These are phyloP conservation scores for Pisolithus orientalis DNA, from an alignment of 768 basidiomycete genomes.

Conservation along the genomic window DNA sequence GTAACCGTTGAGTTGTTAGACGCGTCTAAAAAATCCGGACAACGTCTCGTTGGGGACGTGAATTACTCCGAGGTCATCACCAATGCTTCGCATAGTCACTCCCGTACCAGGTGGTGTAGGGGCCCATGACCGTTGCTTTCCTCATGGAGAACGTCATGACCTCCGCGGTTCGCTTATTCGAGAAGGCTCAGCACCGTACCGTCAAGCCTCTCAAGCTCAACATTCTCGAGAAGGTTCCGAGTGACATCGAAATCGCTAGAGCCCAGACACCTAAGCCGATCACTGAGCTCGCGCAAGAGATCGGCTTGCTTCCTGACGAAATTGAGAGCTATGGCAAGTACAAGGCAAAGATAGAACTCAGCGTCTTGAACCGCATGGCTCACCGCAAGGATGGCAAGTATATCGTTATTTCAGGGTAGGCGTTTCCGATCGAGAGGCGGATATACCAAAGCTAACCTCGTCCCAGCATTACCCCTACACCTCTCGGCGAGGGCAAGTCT, in stretches of 20 bases:
- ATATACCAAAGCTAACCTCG: slow-evolving; percentile 8
- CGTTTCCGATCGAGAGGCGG: not conserved
- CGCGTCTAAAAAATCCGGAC: slow-evolving; percentile 86
- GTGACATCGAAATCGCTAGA: slow-evolving; percentile 94
- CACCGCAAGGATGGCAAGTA: slow-evolving; percentile 93
- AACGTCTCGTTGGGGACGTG: slow-evolving; percentile 94
- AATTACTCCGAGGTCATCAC: slow-evolving; percentile 71
- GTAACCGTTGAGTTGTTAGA: slow-evolving; percentile 39
- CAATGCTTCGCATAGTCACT: slow-evolving; percentile 86
- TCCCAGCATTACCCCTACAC: slow-evolving; percentile 87
- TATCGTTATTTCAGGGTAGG: slow-evolving; percentile 87
- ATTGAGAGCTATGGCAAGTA: slow-evolving; percentile 92
- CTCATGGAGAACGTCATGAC: slow-evolving; percentile 92
- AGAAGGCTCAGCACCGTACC: slow-evolving; percentile 56
- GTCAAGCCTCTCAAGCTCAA: slow-evolving; percentile 76
- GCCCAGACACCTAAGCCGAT: slow-evolving; percentile 92
- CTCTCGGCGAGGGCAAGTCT: slow-evolving; percentile 96
- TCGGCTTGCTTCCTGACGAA: slow-evolving; percentile 81
- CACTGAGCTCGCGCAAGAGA: slow-evolving; percentile 76
- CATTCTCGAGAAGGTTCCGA: slow-evolving; percentile 82
- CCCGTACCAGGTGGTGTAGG: slow-evolving; percentile 99
- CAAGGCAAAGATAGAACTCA: slow-evolving; percentile 96
- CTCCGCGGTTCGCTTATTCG: slow-evolving; percentile 79
- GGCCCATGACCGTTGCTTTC: slow-evolving; percentile 99
- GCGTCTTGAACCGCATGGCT: slow-evolving; percentile 74